Base-by-base conservation (phyloP, 129 eudicot species). In the Artemisia annua region DNA sequence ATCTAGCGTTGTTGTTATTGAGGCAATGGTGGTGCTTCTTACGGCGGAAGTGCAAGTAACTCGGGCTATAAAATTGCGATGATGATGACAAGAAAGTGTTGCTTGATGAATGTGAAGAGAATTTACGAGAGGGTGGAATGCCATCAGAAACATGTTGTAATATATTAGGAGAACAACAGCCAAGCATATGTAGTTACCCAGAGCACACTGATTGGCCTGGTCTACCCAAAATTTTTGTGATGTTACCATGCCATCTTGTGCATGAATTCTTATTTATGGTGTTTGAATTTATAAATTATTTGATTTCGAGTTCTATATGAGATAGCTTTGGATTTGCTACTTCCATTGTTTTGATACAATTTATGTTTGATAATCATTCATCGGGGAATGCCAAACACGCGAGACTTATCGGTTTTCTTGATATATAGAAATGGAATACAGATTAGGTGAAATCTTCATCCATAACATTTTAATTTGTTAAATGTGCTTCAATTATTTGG, bases 121-220 rank as follows among this genome's bases (percentile, higher is more conserved):
- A 71, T 19, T 57, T 71, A 71, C 53, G 19, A 20, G 18, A 2
- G 6, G 75, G 75, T 39, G 75, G 66, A 39, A 1, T 57, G 39
- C 66, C 75, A 19, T 39, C 57, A 1, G 57, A 30, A 7, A 3
- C 2, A 0, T 71, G 75, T 57, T 57, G 75, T 44, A 59, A 57
- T 9, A 7, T 57, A 7, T 20, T 57, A 20, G 12, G n/a, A n/a
- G 18, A 32, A 43, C 67, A 71, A 18, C 17, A 30, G 12, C 5
- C 10, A 7, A 57, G 75, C 66, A 17, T 71, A 18, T 71, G 75
- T 15, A 11, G 57, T 43, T 71, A 71, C 56, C 67, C 66, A 20
- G 22, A 71, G 22, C 15, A 32, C 18, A 3, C 14, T 57, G n/a
- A 71, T 11, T 71, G 75, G 75, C 22, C 55, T 20, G 75, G 75